Base-by-base conservation (phyloP, 441 rosid species). In the Brassica balearica region DNA sequence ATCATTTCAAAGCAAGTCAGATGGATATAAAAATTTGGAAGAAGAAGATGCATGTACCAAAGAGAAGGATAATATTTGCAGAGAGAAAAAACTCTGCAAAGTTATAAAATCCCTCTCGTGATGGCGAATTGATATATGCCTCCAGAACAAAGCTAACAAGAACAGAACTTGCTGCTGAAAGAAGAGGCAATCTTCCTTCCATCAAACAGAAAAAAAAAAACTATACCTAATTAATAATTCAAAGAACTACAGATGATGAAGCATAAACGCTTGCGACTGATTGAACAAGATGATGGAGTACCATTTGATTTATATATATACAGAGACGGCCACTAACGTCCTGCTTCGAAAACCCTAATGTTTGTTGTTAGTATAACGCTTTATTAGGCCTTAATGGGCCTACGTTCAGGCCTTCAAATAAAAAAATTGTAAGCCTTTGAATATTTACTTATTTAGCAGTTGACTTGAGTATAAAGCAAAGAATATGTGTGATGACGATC, bases 111-210 rank as follows among this genome's bases (percentile, higher is more conserved):
- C 70, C 69, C 36, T 29, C 72, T 69, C 79, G 29, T 25, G 58
- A 43, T 51, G 79, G 78, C 6, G 6, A 79, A 3, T 74, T 69
- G 25, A 55, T 79, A 56, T 79, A 2, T 41, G 79, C 79, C 79
- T 70, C 82, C 72, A 80, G 79, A 80, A 80, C 82, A 80, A 80
- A 80, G 82, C 82, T 41, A 74, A 74, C 82, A 80, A 79, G 79
- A 17, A 74, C 1, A 2, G 38, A 79, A 53, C 75, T 74, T 80
- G 82, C 72, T 69, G 82, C 82, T 75, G 82, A 80, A 80, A 80
- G 79, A 75, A 56, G 82, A 80, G 82, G 82, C 82, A 73, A 25
- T 58, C 46, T 78, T 67, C 73, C 23, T 27, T 51, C 6, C 6
- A 8, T 3, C 11, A 60, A 23, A 29, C 27, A 36, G 2, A 11